Evolutionary conservation across 495 filamentous ascomycete genomes (phyloP).

Genomic region (Tirmania nivea): DNA sequence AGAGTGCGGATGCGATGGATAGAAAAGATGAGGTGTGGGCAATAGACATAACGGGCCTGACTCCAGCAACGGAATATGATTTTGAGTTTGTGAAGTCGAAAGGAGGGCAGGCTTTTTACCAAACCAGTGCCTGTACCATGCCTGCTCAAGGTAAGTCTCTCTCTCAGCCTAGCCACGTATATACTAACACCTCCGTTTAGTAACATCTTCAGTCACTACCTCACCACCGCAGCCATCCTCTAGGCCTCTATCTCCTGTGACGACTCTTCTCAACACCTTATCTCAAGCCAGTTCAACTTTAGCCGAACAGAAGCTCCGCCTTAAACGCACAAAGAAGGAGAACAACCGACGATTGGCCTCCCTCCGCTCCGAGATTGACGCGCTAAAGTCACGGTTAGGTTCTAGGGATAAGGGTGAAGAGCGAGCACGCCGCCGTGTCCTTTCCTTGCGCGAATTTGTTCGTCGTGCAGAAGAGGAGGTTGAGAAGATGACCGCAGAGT

Average conservation of each 20-base stretch:
- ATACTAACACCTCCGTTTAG: neutral
- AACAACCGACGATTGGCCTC: slow-evolving; percentile 16
- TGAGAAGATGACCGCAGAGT: slow-evolving; percentile 13
- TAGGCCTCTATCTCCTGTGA: slow-evolving; percentile 18
- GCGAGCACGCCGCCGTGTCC: slow-evolving; percentile 17
- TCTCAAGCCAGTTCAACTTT: slow-evolving; percentile 15
- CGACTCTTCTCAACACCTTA: slow-evolving; percentile 17
- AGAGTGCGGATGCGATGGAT: slow-evolving; percentile 10
- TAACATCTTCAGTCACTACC: neutral
- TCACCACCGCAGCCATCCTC: slow-evolving; percentile 11
- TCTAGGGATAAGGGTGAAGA: slow-evolving; percentile 19
- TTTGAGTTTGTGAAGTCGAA: slow-evolving; percentile 19
- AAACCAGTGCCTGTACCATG: slow-evolving; percentile 17
- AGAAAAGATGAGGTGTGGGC: slow-evolving; percentile 17
- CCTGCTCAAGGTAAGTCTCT: slow-evolving; percentile 15
- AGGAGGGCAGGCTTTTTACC: slow-evolving; percentile 11
- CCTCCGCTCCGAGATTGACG: slow-evolving; percentile 19
- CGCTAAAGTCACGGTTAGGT: slow-evolving; percentile 12
- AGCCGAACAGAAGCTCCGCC: slow-evolving; percentile 11
- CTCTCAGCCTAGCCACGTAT: neutral
- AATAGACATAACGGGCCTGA: slow-evolving; percentile 17
- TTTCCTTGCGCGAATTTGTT: slow-evolving; percentile 17
- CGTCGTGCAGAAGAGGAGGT: slow-evolving; percentile 19
- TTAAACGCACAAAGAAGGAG: slow-evolving; percentile 15
- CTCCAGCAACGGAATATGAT: slow-evolving; percentile 19